Base-by-base conservation (phyloP, 805 yeast species). In the Ogataea corticis region DNA sequence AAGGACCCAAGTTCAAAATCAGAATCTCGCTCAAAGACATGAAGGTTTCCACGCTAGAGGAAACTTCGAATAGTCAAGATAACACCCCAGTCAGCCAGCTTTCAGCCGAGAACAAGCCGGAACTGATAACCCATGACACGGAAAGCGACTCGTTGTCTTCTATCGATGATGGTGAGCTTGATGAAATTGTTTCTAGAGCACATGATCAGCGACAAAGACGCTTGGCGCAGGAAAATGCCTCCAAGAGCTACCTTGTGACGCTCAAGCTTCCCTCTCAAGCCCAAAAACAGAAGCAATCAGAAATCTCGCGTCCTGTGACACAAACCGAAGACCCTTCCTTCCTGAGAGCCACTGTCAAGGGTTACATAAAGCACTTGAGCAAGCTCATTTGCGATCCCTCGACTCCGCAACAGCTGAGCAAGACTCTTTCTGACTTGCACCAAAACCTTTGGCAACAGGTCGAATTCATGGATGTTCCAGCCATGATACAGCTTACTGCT, bases 151-250 rank as follows among this genome's bases (percentile, higher is more conserved):
- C 34, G 12, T 42, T 45, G 28, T 50, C 56, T 16, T 25, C 44
- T 17, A 25, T 43, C 16, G 48, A 45, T 17, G 37, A 41, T 2
- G 50, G 45, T 6, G 56, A 52, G 15, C 35, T 52, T 25, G 56
- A 52, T 31, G 50, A 45, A n/a, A 52, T 49, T 16, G 47, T 49
- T 12, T 48, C 42, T 10, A 35, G 44, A 27, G 56, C 53, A 6
- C 52, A 45, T 12, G 33, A 23, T 27, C 46, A 46, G 25, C 43
- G 50, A 30, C 42, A 21, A 16, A 41, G 41, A 33, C 33, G 42
- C 4, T 6, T 19, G 2, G 18, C 35, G 14, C 7, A 25, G 3
- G 7, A 29, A 4, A 31, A 23, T 13, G 4, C 7, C 18, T 14
- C 29, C 3, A 34, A 35, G 23, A 31, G 47, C 12, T 33, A 44